Evolutionary conservation across 2,329 filamentous ascomycete genomes (phyloP), one percentile per base, ranked within the genome.

Genomic region (Tolypocladium sp.): DNA sequence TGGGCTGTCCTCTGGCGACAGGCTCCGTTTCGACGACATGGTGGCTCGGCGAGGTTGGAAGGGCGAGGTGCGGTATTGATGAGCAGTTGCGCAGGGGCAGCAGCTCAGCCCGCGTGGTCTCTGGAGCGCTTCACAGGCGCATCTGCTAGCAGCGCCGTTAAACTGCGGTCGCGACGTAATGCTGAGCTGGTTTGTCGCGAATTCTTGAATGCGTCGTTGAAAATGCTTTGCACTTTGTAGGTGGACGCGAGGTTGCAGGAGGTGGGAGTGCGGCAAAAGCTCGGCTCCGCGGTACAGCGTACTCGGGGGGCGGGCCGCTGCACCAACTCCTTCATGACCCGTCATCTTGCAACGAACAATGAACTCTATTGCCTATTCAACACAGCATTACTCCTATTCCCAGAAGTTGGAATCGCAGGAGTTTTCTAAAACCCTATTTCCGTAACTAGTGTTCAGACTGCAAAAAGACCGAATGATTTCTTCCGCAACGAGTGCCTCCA

Each of bases 11-110:
- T 61, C 62, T 9, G 69, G 66, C 10, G 71, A 68, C 41, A 73
- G 64, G 38, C 65, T 69, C 63, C 75, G 73, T 64, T 78, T 78
- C 51, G 71, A 71, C n/a, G 71, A 69, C 68, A 69, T 72, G 40
- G 54, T 61, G 38, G 27, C 42, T 15, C 37, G 44, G 44, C 49
- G 55, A 61, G 52, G 9, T 20, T 54, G 42, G 61, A 58, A 63
- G 46, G 3, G 25, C 4, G 2, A 30, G 30, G 22, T 30, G 13
- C 37, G 22, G 35, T 7, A 2, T 7, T 8, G 35, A 20, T 10
- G 37, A 9, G 27, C 27, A 10, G 15, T 15, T 3, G 38, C 40
- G 20, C 15, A 5, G 20, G 17, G 17, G 30, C 9, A 35, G 30
- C 17, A 17, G 17, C 17, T 41, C 40, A n/a, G n/a, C 30, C 4